Evolutionary conservation across 2,329 filamentous ascomycete genomes (phyloP).

Genomic region (Pyricularia sp.): DNA sequence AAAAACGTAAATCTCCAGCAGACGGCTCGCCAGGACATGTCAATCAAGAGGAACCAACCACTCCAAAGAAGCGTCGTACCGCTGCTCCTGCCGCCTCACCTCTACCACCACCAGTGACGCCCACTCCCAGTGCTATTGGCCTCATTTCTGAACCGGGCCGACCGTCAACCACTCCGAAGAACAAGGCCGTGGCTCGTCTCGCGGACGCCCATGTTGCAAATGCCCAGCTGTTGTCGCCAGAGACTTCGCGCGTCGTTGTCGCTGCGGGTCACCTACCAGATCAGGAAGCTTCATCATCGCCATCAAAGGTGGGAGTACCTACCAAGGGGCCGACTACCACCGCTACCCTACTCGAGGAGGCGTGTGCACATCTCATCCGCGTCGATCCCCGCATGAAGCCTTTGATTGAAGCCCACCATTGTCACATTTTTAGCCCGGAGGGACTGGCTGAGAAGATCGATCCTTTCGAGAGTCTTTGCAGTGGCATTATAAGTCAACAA

Average conservation of each 20-base stretch:
- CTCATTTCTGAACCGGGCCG: constrained; percentile 17
- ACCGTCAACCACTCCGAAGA: constrained; percentile 23
- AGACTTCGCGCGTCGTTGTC: constrained; percentile 50
- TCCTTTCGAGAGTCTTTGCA: constrained; percentile 71
- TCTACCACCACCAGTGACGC: constrained; percentile 26
- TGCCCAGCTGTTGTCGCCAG: constrained; percentile 57
- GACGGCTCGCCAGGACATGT: not conserved
- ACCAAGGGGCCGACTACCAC: constrained; percentile 38
- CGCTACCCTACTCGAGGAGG: constrained; percentile 59
- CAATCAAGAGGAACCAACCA: not conserved
- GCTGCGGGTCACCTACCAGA: constrained; percentile 32
- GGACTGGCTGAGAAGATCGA: constrained; percentile 77
- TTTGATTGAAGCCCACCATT: constrained; percentile 62
- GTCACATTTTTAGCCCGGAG: constrained; percentile 65
- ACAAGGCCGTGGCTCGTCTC: constrained; percentile 35
- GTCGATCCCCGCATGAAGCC: constrained; percentile 60
- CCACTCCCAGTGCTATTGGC: constrained; percentile 30
- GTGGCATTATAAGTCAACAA: constrained; percentile 91
- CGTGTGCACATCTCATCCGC: constrained; percentile 58
- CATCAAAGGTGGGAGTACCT: constrained; percentile 25
- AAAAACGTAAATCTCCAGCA: constrained; percentile 16
- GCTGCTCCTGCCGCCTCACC: constrained; percentile 16
- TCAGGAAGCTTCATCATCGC: constrained; percentile 19
- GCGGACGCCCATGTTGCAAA: constrained; percentile 54
- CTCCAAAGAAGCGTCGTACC: constrained; percentile 15